phyloP scores from a whole-genome alignment of 257 asterid species.

The Penstemon eatonii region DNA sequence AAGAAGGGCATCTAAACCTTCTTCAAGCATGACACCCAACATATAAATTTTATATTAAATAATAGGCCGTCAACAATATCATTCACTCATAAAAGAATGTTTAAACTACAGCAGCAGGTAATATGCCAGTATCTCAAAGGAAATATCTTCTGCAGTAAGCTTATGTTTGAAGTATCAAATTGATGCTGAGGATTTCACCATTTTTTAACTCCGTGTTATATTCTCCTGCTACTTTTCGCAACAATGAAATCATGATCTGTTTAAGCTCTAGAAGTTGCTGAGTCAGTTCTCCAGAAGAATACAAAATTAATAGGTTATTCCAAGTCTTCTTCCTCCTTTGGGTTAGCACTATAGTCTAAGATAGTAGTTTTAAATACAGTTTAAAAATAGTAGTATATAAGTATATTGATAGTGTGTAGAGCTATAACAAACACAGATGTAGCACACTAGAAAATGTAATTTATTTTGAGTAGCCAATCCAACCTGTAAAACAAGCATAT shows the following conservation, averaged over 20 bases:
- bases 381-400: neutral
- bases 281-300: neutral
- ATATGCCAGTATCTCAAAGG: neutral
- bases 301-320: neutral
- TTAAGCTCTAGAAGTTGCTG: neutral
- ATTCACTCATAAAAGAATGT: neutral
- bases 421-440: slow-evolving; percentile 18
- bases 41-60: neutral
- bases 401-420: slow-evolving; percentile 3
- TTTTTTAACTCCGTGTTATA: neutral
- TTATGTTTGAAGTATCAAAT: slow-evolving; percentile 5
- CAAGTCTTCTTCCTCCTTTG: neutral
- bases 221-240: neutral
- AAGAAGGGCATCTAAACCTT: neutral
- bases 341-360: neutral
- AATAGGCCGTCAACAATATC: neutral
- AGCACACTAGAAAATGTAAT: neutral
- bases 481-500: slow-evolving; percentile 84
- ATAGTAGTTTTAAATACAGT: neutral
- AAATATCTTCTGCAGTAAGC: neutral
- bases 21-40: neutral
- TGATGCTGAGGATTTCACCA: neutral
- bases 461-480: slow-evolving; percentile 21
- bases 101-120: slow-evolving; percentile 1
- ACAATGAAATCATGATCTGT: neutral